Base-by-base conservation (phyloP, 345 rosid genomes). In the Dimocarpus longan region DNA sequence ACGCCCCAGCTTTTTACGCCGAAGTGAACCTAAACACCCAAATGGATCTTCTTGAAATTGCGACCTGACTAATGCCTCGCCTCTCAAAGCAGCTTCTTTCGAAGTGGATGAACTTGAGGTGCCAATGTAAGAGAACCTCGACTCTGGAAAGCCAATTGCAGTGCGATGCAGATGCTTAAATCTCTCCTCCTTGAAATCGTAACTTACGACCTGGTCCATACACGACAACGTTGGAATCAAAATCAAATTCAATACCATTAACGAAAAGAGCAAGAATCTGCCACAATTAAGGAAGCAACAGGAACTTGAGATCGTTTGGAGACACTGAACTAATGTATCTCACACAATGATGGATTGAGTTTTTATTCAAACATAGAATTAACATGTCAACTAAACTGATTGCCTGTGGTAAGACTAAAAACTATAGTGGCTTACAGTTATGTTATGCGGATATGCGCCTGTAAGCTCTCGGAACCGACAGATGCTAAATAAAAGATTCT, bases 381-480 rank as follows among this genome's bases (percentile, higher is more conserved):
- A 12, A 70, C 32, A 28, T 46, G 59, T 1, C 48, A 48, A 28
- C 19, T 50, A 32, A 32, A 32, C 37, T 32, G 37, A 32, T 32
- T 32, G 37, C 37, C 37, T 2, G 3, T 32, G 37, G 37, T 32
- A 32, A 3, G 8, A 46, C 5, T 46, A 5, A 46, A 46, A 46
- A 57, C 56, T 26, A 71, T 22, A 68, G 39, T 62, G 67, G 80
- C 92, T 90, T 90, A 95, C 99, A 73, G 99, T 93, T 83, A 95
- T 90, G 78, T 93, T 95, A 40, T 84, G 79, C 66, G 99, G 98
- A 83, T 93, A 95, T 76, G 87, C 42, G 79, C 99, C 99, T 8
- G 96, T 92, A 77, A 95, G 98, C 85, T 95, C 99, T 64, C 97
- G 90, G 82, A 95, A 95, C 67, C 99, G 86, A 79, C 99, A 95